phyloP scores from a whole-genome alignment of 2,329 filamentous ascomycete species.

The Penicillium capsulatum region DNA sequence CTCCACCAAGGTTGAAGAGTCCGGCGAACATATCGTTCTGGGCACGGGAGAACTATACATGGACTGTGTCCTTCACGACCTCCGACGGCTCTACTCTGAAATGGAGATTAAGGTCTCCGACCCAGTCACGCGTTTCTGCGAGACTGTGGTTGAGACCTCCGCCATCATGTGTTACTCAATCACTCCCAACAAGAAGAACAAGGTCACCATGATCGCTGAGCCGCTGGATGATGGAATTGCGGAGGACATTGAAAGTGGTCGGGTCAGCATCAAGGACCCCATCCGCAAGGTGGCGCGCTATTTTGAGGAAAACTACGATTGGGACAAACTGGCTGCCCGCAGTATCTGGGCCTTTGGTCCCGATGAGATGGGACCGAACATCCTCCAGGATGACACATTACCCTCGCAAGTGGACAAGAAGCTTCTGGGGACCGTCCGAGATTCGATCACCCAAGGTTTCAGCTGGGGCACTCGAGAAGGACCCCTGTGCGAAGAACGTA shows the following conservation, averaged over 20 bases:
- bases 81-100: conserved; percentile 88
- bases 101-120: conserved; percentile 99
- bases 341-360: conserved; percentile 99
- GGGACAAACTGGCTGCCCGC: conserved; percentile 87
- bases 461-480: conserved; percentile 95
- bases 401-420: conserved; percentile 94
- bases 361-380: conserved; percentile 90
- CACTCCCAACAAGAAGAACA: conserved; percentile 99
- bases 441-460: conserved; percentile 93
- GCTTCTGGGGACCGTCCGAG: conserved; percentile 76
- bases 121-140: conserved; percentile 93
- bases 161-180: conserved; percentile 97
- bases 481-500: conserved; percentile 93
- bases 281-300: conserved; percentile 91
- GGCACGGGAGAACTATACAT: conserved; percentile 99
- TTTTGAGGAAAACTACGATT: conserved; percentile 95
- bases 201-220: conserved; percentile 97
- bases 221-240: conserved; percentile 92
- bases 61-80: conserved; percentile 95
- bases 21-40: conserved; percentile 89
- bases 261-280: conserved; percentile 87
- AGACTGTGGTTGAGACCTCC: conserved; percentile 95
- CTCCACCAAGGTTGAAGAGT: conserved; percentile 96
- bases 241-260: conserved; percentile 86
- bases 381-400: conserved; percentile 92